Conservation (phyloP, 148 eudicot genomes). For the Rhododendron molle region DNA sequence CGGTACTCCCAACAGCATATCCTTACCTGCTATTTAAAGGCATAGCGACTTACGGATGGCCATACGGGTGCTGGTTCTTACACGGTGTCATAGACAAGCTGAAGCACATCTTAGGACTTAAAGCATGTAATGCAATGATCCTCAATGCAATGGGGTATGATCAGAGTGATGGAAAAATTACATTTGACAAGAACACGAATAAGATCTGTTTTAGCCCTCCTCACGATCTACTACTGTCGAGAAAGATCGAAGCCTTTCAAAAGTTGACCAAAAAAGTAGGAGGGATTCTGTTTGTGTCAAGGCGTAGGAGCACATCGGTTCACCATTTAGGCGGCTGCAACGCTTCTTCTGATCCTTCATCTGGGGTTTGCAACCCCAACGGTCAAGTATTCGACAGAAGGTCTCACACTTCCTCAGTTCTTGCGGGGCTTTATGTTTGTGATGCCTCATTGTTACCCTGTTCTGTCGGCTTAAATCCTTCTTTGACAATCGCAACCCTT, state of each 20-base stretch:
- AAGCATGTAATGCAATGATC: slow-evolving; percentile 24
- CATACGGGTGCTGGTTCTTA: slow-evolving; percentile 17
- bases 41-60: slow-evolving; percentile 29
- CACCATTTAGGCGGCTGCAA: slow-evolving; percentile 42
- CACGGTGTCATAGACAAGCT: slow-evolving; percentile 21
- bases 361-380: slow-evolving; percentile 27
- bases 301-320: slow-evolving; percentile 29
- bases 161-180: slow-evolving; percentile 24
- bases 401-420: slow-evolving; percentile 5
- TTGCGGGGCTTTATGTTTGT: slow-evolving; percentile 30
- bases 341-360: slow-evolving; percentile 26
- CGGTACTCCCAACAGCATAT: slow-evolving; percentile 30
- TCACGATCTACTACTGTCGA: slow-evolving; percentile 22
- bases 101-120: slow-evolving; percentile 10
- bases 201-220: slow-evolving; percentile 20
- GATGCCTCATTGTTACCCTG: slow-evolving; percentile 40
- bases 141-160: slow-evolving; percentile 41
- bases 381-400: slow-evolving; percentile 33
- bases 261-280: slow-evolving; percentile 30
- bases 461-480: slow-evolving; percentile 33
- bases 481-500: slow-evolving; percentile 27
- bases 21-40: slow-evolving; percentile 29
- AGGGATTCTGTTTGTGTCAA: slow-evolving; percentile 33
- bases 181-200: slow-evolving; percentile 21
- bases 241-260: slow-evolving; percentile 29